A percentile compares a stretch with the other conserved stretches of the same genome.
Conservation (phyloP, 441 rosid genomes). For the Biscutella auriculata region DNA sequence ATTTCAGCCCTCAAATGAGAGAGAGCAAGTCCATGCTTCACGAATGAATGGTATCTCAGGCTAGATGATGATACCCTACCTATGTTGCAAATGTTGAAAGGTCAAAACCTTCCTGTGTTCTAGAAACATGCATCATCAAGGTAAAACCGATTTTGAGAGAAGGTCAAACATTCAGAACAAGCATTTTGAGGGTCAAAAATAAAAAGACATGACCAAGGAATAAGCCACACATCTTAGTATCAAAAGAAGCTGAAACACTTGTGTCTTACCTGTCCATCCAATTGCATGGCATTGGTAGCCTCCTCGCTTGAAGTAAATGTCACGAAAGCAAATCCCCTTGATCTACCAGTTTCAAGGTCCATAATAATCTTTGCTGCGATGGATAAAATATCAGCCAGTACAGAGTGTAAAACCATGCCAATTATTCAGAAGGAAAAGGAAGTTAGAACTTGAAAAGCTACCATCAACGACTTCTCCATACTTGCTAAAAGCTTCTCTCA, state of each 20-base stretch:
- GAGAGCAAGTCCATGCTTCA: background rate
- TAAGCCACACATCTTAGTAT: background rate
- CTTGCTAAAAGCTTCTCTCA: constrained; percentile 64
- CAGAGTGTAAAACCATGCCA: background rate
- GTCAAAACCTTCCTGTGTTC: background rate
- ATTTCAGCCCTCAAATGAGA: background rate
- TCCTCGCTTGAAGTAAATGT: constrained; percentile 60
- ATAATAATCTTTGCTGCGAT: constrained; percentile 63
- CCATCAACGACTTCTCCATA: constrained; percentile 85
- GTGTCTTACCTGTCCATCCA: constrained; percentile 79
- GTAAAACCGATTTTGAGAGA: background rate
- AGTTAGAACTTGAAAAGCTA: constrained; percentile 10
- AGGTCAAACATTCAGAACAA: background rate
- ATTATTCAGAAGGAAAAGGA: background rate
- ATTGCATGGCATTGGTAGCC: constrained; percentile 72
- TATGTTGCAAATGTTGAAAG: too few relatives aligned
- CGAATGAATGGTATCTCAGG: background rate
- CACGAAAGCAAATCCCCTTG: constrained; percentile 88
- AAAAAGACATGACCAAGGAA: background rate
- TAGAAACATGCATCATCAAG: background rate
- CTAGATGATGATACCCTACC: constrained; percentile 3
- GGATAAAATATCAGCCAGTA: background rate
- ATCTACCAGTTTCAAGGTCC: constrained; percentile 87
- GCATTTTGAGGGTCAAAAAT: background rate
- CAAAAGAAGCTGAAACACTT: background rate